Evolutionary conservation across 2,329 filamentous ascomycete genomes (phyloP).

Genomic region (Ophiostoma populinum): DNA sequence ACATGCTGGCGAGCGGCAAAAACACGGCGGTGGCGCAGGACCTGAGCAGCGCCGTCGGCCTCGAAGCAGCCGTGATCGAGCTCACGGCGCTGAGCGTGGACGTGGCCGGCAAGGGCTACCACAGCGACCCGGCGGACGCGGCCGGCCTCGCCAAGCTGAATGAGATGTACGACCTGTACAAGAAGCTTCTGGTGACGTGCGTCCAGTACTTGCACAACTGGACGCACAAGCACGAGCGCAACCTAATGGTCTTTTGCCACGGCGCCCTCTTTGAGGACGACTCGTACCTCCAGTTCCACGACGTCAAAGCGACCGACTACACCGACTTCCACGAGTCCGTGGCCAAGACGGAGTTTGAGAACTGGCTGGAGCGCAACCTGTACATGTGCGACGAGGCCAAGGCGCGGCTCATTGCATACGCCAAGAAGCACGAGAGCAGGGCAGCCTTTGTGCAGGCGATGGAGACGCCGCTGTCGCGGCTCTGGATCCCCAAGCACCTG

Average conservation of each 20-base stretch:
- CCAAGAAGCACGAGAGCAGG: constrained; percentile 28
- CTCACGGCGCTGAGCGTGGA: constrained; percentile 49
- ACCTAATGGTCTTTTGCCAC: constrained; percentile 55
- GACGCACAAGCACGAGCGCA: constrained; percentile 50
- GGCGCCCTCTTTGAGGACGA: constrained; percentile 46
- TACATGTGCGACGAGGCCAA: constrained; percentile 38
- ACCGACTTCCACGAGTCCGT: constrained; percentile 36
- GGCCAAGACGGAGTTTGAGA: constrained; percentile 41
- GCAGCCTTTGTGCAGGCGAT: constrained; percentile 32
- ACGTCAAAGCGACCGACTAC: constrained; percentile 31
- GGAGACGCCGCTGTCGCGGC: constrained; percentile 35
- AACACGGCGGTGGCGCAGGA: constrained; percentile 50
- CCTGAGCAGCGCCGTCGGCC: constrained; percentile 44
- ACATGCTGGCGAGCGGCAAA: constrained; percentile 45
- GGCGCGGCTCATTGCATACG: constrained; percentile 36
- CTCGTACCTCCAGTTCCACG: constrained; percentile 29
- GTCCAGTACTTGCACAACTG: constrained; percentile 52
- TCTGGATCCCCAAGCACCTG: constrained; percentile 34
- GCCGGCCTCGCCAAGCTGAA: constrained; percentile 36
- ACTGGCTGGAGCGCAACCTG: constrained; percentile 46
- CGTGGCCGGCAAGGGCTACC: constrained; percentile 49
- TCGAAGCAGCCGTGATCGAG: constrained; percentile 49
- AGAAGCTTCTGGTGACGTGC: constrained; percentile 47
- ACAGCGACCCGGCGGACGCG: constrained; percentile 45
- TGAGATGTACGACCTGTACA: constrained; percentile 49